Conservation (phyloP, 2,329 filamentous ascomycete species). For the Aspergillus awamori region DNA sequence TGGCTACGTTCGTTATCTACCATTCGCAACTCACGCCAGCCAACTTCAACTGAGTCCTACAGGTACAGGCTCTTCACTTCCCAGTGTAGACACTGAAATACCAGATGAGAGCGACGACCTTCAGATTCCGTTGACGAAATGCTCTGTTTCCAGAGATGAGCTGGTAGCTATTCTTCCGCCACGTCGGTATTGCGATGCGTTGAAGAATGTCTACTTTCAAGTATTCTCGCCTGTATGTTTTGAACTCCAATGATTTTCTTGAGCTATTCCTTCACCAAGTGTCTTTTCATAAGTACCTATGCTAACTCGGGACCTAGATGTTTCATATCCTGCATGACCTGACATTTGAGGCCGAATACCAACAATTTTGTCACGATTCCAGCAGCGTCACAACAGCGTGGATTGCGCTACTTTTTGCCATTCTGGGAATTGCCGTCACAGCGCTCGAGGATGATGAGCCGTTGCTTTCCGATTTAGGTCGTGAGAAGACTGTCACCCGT, state of each 20-base stretch:
- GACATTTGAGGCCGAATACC: conserved; percentile 45
- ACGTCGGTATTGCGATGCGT: conserved; percentile 37
- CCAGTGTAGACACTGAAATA: conserved; percentile 30
- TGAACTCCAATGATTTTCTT: neutral
- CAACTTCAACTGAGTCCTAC: conserved; percentile 33
- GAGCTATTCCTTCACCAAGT: neutral
- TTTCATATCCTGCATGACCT: conserved; percentile 48
- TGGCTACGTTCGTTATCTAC: conserved; percentile 42
- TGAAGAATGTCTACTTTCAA: conserved; percentile 42
- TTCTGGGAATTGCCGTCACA: conserved; percentile 43
- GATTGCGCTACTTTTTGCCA: conserved; percentile 44
- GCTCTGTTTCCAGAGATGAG: conserved; percentile 31
- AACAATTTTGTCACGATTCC: conserved; percentile 40
- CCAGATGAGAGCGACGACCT: conserved; percentile 36
- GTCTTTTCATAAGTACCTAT: neutral
- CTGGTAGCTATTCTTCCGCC: conserved; percentile 40
- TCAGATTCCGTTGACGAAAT: conserved; percentile 36
- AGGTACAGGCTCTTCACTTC: conserved; percentile 30
- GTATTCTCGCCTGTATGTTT: conserved; percentile 43
- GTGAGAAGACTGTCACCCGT: conserved; percentile 39
- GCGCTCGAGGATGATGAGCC: conserved; percentile 41
- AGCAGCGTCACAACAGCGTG: conserved; percentile 40
- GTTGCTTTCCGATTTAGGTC: conserved; percentile 40
- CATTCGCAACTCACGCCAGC: conserved; percentile 36
- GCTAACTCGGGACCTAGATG: conserved; percentile 25